Evolutionary conservation across 257 asterid species (phyloP).

Genomic region (Solanum habrochaites): DNA sequence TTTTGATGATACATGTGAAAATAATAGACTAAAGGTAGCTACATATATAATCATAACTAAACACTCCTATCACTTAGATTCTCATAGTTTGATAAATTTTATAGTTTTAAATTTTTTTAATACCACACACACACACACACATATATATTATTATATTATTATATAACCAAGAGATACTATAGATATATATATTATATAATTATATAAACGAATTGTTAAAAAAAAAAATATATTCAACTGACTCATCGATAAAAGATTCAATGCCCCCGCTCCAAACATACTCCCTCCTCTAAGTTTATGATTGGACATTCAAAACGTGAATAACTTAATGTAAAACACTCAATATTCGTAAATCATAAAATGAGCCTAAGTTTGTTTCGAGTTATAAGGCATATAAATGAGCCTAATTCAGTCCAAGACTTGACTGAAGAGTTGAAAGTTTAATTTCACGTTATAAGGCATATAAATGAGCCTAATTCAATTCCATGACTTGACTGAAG

Average conservation of each 20-base stretch:
- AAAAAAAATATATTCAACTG: neutral
- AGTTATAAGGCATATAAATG: neutral
- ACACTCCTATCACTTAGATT: neutral
- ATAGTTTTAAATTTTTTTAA: neutral
- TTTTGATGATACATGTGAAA: neutral
- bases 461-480: neutral
- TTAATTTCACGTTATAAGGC: neutral
- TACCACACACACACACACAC: too few species aligned
- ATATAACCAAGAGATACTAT: too few species aligned
- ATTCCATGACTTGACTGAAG: accelerated
- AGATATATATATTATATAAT: too few species aligned
- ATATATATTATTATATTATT: too few species aligned
- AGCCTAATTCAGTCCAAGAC: neutral
- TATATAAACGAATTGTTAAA: too few species aligned
- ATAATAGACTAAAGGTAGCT: neutral
- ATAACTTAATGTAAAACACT: too few species aligned
- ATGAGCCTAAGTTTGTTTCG: neutral
- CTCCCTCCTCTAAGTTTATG: neutral
- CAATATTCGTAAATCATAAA: neutral
- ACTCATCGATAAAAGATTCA: neutral
- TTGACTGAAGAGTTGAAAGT: neutral
- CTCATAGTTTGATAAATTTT: neutral
- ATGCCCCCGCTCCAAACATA: neutral
- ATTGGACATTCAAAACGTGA: neutral
- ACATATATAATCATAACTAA: neutral